These are phyloP conservation scores for Botrytis fragariae DNA, from an alignment of 2,329 filamentous ascomycete genomes.

Conservation along the genomic window DNA sequence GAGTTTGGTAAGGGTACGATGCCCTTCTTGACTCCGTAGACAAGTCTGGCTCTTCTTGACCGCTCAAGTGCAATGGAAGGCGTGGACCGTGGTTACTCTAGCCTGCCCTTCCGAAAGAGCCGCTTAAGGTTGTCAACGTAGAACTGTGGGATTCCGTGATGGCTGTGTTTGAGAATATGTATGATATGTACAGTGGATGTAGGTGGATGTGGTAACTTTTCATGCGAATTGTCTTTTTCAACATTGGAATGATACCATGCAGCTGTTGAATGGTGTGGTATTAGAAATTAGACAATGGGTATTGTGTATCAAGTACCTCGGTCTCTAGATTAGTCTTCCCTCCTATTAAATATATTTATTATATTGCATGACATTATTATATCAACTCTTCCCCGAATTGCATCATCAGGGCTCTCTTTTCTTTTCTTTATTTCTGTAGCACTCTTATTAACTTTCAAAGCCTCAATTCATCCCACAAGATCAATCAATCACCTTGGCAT, in stretches of 20 bases:
- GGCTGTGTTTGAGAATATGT: neutral
- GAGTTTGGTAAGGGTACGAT: neutral
- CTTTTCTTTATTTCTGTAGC: too few relatives aligned
- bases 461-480: neutral
- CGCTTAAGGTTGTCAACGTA: neutral
- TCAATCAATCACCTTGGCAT: neutral
- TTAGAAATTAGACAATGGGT: neutral
- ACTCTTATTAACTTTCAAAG: neutral
- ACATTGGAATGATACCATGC: neutral
- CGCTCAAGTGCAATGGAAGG: constrained; percentile 19
- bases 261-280: neutral
- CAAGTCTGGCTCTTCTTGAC: constrained; percentile 19
- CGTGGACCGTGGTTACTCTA: neutral
- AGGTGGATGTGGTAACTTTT: neutral
- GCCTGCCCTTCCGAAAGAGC: neutral
- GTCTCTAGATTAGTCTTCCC: neutral
- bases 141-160: neutral
- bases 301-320: neutral
- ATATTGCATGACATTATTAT: neutral
- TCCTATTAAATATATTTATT: neutral
- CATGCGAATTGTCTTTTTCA: neutral
- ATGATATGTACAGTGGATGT: neutral
- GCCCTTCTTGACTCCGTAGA: neutral
- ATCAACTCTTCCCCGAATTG: constrained; percentile 9
- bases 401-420: neutral